Evolutionary conservation across 768 basidiomycete genomes (phyloP), one percentile per base, ranked within the genome.

Genomic region (Imleria badia): DNA sequence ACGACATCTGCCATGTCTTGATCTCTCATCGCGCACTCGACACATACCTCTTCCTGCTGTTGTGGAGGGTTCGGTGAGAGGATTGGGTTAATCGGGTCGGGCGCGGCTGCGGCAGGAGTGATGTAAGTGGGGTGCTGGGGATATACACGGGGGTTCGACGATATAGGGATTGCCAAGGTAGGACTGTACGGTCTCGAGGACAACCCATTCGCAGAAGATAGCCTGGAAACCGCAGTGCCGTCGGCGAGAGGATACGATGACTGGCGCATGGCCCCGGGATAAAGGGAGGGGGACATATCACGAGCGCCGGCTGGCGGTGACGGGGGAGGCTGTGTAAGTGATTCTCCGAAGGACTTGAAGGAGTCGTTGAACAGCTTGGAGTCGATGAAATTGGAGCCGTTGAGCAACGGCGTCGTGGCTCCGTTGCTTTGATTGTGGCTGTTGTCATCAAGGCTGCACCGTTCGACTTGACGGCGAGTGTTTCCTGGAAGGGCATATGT

Each of bases 11-110:
- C 92, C 89, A 99, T 93, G 68, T 99, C 97, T 66, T 96, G 85
- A 71, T 99, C 97, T 31, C 97, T 86, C 95, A 98, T 98, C 54
- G 97, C 89, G 67, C 97, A 99, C 71, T 98, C 97, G 34, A 97
- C 78, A 63, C 96, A 99, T 30, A 98, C 75, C 69, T 98, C 96
- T 62, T 91, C 89, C 59, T 81, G 85, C 11, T 73, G 75, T 6
- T 64, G 66, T 29, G 72, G 82, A 22, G 78, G 81, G 14, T 76
- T 76, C 31, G 84, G 81, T 0, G 81, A 78, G 62, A 82, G 84
- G 5, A 84, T 78, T 4, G 86, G 80, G 56, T 86, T 84, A 45
- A 85, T 76, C 39, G 85, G 76, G 48, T 77, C 80, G 13, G 80
- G 78, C 1, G 81, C 64, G n/a, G 76, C 67, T 56, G 73, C 56